A percentile compares a stretch with the other conserved stretches of the same genome.
These are phyloP conservation scores for Citrus trifoliata DNA, from an alignment of 345 rosid genomes.

Conservation along the genomic window DNA sequence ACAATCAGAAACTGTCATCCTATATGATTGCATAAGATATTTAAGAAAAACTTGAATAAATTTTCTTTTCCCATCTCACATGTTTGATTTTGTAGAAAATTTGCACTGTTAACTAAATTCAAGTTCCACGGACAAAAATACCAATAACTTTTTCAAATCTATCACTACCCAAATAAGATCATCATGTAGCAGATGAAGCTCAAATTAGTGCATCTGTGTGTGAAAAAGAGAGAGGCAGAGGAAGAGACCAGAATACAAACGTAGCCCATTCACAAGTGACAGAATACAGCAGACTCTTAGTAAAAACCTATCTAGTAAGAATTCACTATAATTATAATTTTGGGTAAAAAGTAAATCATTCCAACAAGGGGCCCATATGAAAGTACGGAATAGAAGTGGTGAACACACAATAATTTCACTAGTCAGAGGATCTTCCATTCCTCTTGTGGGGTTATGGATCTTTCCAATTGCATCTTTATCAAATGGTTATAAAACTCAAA, in stretches of 20 bases:
- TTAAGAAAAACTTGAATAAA: neutral
- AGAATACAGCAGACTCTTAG: neutral
- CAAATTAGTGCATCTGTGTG: neutral
- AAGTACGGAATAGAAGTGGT: neutral
- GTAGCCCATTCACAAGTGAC: neutral
- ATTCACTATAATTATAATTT: no score
- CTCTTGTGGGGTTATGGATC: neutral
- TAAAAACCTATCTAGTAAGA: neutral
- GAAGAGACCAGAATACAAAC: neutral
- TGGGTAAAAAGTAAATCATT: neutral
- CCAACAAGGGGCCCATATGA: neutral
- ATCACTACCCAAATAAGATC: neutral
- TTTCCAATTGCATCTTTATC: neutral
- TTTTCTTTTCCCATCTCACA: neutral
- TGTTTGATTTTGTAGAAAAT: neutral
- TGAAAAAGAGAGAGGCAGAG: neutral
- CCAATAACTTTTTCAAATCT: neutral
- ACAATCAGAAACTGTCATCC: neutral
- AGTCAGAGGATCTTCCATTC: neutral
- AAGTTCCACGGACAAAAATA: neutral
- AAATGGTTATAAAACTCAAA: neutral
- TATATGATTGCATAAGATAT: neutral
- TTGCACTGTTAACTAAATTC: neutral
- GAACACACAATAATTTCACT: neutral
- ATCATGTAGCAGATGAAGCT: neutral